Base-by-base conservation (phyloP, 2,329 filamentous ascomycete genomes). In the Pseudophaeomoniella oleicola region DNA sequence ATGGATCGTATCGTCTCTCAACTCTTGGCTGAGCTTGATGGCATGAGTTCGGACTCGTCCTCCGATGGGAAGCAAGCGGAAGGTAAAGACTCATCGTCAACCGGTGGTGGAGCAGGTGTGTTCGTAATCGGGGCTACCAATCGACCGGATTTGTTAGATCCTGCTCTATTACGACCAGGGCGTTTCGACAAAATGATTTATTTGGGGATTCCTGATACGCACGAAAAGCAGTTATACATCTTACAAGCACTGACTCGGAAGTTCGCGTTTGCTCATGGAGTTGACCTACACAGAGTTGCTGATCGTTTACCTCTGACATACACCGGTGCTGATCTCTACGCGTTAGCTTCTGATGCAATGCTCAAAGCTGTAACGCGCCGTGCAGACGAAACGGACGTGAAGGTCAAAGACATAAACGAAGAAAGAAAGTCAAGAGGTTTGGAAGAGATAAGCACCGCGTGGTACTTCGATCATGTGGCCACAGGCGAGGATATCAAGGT, bases 111-210 rank as follows among this genome's bases (percentile, higher is more conserved):
- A 6, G 83, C 83, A 9, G 86, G 87, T 14, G 88, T 96, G 4
- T 96, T 96, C 54, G 90, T 96, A 17, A 93, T 98, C 46, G 88
- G 90, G 39, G 88, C 88, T 3, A 98, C 88, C 4, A 98, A 98
- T 62, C 67, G 88, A 43, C 90, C 90, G 1, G 90, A 98, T 63
- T 63, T 96, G 37, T 69, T 98, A 15, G 88, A 98, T 54, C 84
- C 84, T 44, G 90, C 88, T 3, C 64, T 98, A 39, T 66, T 96
- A 32, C 75, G 88, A 37, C 90, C 88, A 1, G 88, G 88, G 2
- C 71, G 88, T 41, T 96, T 98, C 56, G 90, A 98, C 55, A 96
- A 96, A 66, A 93, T 96, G 87, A 72, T 98, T 18, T 98, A 96
- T 52, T 68, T 98, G 10, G 90, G 90, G 22, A 86, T 98, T 5